Percentiles rank a stretch among this genome's conserved stretches.
These are phyloP conservation scores for Heliocybe sulcata DNA, from an alignment of 1,284 basidiomycete species.

Conservation along the genomic window DNA sequence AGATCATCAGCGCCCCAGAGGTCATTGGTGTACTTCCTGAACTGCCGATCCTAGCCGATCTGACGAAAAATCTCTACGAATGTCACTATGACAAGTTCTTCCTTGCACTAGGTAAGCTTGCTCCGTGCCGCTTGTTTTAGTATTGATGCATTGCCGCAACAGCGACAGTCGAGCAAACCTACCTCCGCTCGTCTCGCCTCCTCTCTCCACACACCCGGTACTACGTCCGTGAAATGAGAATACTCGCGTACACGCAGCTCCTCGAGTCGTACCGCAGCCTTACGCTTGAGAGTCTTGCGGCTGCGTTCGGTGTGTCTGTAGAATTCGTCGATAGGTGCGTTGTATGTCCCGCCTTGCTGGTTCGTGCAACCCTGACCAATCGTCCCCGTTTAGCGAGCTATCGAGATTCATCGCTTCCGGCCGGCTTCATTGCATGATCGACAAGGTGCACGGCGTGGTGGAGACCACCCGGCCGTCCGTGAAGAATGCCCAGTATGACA, in stretches of 20 bases:
- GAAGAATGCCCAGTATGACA: conserved; percentile 90
- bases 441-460: conserved; percentile 91
- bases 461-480: conserved; percentile 86
- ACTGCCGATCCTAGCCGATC: conserved; percentile 60
- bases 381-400: conserved; percentile 57
- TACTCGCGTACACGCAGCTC: conserved; percentile 89
- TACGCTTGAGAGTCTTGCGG: conserved; percentile 81
- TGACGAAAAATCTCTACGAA: conserved; percentile 78
- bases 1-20: conserved; percentile 66
- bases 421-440: conserved; percentile 87
- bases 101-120: conserved; percentile 78
- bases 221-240: conserved; percentile 96
- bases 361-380: conserved; percentile 2
- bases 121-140: too few relatives aligned
- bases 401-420: conserved; percentile 90
- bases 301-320: conserved; percentile 87
- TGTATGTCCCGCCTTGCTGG: background rate
- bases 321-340: conserved; percentile 84
- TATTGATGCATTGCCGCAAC: conserved; percentile 9
- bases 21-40: conserved; percentile 70
- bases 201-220: conserved; percentile 84
- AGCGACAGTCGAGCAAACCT: conserved; percentile 86
- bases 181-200: conserved; percentile 82
- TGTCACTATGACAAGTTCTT: conserved; percentile 96
- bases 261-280: conserved; percentile 89